Evolutionary conservation across 1,139 yeast genomes (phyloP), one percentile per base, ranked within the genome.

Genomic region (Hansenula sp.): DNA sequence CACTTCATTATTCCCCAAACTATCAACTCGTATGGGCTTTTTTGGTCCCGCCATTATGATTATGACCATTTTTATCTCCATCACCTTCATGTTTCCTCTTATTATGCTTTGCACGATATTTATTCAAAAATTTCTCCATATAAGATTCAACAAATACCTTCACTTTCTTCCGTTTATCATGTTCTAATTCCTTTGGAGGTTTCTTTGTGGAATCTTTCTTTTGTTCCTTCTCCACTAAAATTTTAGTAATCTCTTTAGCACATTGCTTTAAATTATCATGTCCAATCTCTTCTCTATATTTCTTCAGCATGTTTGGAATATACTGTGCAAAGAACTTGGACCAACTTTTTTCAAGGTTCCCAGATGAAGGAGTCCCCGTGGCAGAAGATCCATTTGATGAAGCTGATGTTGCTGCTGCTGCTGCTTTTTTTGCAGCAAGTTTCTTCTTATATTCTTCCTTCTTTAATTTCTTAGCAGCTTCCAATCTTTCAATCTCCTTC

Each of bases 281-380:
- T 2, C 89, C 92, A 20, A 90, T 69, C 42, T 77, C 79, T 3
- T 67, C 59, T 21, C 79, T 83, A 58, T 82, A 79, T 50, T 77
- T 77, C 50, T 81, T 80, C 39, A 90, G 70, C 52, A 84, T 63
- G 55, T 89, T 89, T 4, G 97, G 97, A 17, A 92, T 84, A 53
- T 77, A 71, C 21, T 73, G 65, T 3, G 97, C 97, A 60, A 92
- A 78, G 26, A 73, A 61, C 37, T 64, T 69, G 18, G 72, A 71
- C 89, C 90, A 85, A 51, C 67, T 67, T 44, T 66, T 61, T 42
- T 69, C 77, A 30, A 53, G 44, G n/a, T n/a, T n/a, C n/a, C n/a
- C n/a, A n/a, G n/a, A n/a, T n/a, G n/a, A n/a, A n/a, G n/a, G n/a
- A n/a, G n/a, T n/a, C n/a, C n/a, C n/a, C n/a, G n/a, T n/a, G n/a